Conservation (phyloP, 2,329 filamentous ascomycete species). For the Elsinoe batatas region DNA sequence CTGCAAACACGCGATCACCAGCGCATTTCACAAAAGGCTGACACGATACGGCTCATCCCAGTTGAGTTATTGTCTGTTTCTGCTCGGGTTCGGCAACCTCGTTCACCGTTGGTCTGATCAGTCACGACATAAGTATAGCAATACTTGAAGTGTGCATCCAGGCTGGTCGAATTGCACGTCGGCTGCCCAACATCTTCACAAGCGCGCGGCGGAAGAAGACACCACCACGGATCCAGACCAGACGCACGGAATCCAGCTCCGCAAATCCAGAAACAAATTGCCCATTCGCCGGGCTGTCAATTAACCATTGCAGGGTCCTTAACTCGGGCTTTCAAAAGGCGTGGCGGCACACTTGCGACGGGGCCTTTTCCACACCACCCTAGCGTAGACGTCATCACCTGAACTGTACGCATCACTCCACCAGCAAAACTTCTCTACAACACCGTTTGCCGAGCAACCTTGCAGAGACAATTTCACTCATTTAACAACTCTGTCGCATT, state of each 20-base stretch:
- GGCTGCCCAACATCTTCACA: not conserved
- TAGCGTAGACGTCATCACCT: conserved; percentile 12
- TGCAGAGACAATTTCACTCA: not conserved
- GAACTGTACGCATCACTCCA: conserved; percentile 10
- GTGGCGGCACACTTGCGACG: conserved; percentile 5
- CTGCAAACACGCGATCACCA: conserved; percentile 11
- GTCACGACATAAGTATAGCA: not conserved
- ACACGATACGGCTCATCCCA: conserved; percentile 9
- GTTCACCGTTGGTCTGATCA: not conserved
- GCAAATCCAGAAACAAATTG: not conserved
- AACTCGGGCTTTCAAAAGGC: not conserved
- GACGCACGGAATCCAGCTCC: not conserved
- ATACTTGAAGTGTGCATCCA: not conserved
- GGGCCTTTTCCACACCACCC: conserved; percentile 4
- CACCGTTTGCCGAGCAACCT: conserved; percentile 4
- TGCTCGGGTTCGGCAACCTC: conserved; percentile 8
- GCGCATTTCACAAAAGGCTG: not conserved
- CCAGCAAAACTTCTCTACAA: conserved; percentile 7
- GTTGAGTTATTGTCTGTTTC: not conserved
- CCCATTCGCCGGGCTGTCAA: conserved; percentile 11
- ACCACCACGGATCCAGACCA: not conserved
- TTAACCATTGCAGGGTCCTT: conserved; percentile 8
- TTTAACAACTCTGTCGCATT: not conserved
- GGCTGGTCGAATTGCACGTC: not conserved
- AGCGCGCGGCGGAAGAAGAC: not conserved